These are phyloP conservation scores for Bipolaris oryzae DNA, from an alignment of 2,329 filamentous ascomycete genomes.

Conservation along the genomic window DNA sequence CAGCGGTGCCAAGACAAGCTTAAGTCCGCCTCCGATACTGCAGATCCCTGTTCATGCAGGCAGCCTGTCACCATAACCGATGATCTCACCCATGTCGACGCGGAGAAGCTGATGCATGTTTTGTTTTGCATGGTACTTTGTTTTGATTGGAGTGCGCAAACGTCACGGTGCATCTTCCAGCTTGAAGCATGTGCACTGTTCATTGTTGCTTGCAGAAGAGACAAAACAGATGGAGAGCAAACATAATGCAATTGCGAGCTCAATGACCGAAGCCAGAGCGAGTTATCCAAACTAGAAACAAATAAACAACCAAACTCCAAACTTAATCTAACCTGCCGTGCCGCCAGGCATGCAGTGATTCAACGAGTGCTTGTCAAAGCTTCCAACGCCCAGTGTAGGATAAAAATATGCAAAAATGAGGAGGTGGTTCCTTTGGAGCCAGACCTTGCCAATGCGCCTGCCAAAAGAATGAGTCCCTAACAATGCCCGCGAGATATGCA, in stretches of 20 bases:
- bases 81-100: not conserved
- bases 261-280: constrained; percentile 22
- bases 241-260: constrained; percentile 22
- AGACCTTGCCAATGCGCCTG: constrained; percentile 19
- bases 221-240: not conserved
- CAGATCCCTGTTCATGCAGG: constrained; percentile 8
- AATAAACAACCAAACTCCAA: not conserved
- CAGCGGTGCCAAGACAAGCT: constrained; percentile 9
- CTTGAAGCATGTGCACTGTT: not conserved
- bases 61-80: not conserved
- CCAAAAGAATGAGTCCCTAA: constrained; percentile 19
- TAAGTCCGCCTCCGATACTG: constrained; percentile 10
- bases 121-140: not conserved
- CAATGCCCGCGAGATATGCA: constrained; percentile 32
- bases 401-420: constrained; percentile 7
- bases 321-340: constrained; percentile 5
- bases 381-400: constrained; percentile 18
- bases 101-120: constrained; percentile 8
- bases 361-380: constrained; percentile 6
- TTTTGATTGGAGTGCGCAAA: not conserved
- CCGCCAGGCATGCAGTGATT: constrained; percentile 8
- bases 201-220: constrained; percentile 2
- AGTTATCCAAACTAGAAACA: constrained; percentile 11
- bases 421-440: constrained; percentile 10
- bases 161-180: not conserved